A percentile compares a stretch with the other conserved stretches of the same genome.
phyloP scores from a whole-genome alignment of 2,329 filamentous ascomycete species.

The Leptodontidium sp. region DNA sequence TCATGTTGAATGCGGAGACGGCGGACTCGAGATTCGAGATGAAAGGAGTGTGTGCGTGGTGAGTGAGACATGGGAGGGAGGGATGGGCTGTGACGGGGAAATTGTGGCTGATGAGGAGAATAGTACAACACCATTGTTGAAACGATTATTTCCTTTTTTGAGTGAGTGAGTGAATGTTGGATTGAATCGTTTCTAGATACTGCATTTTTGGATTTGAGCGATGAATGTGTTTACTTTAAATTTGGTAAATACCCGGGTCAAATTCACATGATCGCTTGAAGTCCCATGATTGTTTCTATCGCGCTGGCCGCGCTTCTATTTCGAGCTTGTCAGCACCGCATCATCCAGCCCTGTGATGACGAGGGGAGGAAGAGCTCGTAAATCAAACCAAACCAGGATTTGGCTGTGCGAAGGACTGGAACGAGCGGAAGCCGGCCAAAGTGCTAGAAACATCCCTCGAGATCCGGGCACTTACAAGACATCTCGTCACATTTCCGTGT shows the following conservation, averaged over 20 bases:
- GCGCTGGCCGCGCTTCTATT: conserved; percentile 3
- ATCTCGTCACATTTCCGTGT: conserved; percentile 12
- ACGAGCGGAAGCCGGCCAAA: conserved; percentile 12
- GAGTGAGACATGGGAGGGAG: background rate
- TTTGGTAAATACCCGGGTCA: too few species aligned
- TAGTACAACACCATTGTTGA: background rate
- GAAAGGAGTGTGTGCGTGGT: background rate
- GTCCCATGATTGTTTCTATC: background rate
- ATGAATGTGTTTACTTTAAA: too few species aligned
- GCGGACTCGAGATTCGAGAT: conserved; percentile 1
- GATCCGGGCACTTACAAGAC: conserved; percentile 2
- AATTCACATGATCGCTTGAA: conserved; percentile 7
- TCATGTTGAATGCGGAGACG: background rate
- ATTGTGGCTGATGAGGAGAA: conserved; percentile 7
- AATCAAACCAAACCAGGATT: background rate
- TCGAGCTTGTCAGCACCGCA: background rate
- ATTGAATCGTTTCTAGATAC: too few species aligned
- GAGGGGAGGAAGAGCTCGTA: background rate
- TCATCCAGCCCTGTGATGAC: conserved; percentile 12
- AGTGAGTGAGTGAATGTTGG: background rate
- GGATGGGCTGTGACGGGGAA: background rate
- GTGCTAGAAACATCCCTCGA: conserved; percentile 11
- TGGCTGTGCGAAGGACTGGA: background rate
- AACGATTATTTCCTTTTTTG: background rate
- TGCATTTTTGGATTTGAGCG: too few species aligned